Evolutionary conservation across 768 basidiomycete genomes (phyloP).

Genomic region (Trametes punicea): DNA sequence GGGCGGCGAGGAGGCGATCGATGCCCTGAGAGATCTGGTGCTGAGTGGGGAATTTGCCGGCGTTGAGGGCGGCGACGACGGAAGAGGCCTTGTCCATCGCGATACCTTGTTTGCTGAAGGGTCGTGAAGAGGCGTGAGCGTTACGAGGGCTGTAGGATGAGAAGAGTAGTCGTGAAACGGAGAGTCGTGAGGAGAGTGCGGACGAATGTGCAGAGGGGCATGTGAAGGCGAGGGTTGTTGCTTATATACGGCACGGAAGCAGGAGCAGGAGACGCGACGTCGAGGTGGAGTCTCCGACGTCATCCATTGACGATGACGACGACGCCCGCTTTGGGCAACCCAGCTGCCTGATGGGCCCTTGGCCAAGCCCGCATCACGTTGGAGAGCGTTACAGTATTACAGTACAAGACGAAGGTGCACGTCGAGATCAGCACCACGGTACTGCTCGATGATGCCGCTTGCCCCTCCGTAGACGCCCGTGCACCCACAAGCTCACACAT

Average conservation of each 20-base stretch:
- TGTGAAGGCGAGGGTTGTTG: neutral
- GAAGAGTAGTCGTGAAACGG: neutral
- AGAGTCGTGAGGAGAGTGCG: neutral
- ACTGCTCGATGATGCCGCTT: too few relatives aligned
- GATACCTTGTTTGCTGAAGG: neutral
- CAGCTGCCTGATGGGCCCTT: too few relatives aligned
- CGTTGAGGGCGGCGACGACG: conserved; percentile 62
- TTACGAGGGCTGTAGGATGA: too few relatives aligned
- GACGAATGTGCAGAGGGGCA: neutral
- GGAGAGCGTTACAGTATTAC: too few relatives aligned
- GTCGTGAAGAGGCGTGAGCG: neutral
- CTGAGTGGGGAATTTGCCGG: conserved; percentile 67
- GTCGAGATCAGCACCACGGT: too few relatives aligned
- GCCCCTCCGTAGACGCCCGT: neutral
- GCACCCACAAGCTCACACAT: conserved; percentile 5
- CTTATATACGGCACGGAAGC: neutral
- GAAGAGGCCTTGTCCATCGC: conserved; percentile 63
- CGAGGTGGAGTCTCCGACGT: conserved; percentile 5
- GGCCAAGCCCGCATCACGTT: too few relatives aligned
- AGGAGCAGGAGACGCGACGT: neutral
- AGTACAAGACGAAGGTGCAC: too few relatives aligned
- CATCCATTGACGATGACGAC: neutral
- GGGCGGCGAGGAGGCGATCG: conserved; percentile 51
- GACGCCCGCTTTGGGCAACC: neutral
- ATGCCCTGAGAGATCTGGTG: conserved; percentile 51